Percentiles rank a stretch among this genome's conserved stretches.
phyloP scores from a whole-genome alignment of 352 stramenopile genomes.

The Elongisporangium prolatum region DNA sequence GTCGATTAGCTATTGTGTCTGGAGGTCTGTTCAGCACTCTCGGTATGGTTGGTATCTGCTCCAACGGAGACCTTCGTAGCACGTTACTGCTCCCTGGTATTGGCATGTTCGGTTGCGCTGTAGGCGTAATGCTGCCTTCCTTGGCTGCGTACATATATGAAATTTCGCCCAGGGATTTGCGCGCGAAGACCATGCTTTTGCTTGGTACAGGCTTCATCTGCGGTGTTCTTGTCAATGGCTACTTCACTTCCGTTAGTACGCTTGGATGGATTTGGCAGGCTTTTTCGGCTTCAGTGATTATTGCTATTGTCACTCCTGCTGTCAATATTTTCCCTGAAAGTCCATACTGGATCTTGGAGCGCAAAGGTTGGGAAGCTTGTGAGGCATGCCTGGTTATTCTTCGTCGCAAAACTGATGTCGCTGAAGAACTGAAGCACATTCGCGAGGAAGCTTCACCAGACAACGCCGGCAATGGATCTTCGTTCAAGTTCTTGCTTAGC shows the following conservation, averaged over 20 bases:
- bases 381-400: constrained; percentile 57
- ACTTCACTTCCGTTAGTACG: constrained; percentile 53
- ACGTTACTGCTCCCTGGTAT: constrained; percentile 53
- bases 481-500: constrained; percentile 65
- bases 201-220: constrained; percentile 57
- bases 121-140: constrained; percentile 65
- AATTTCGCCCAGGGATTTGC: constrained; percentile 76
- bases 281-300: constrained; percentile 59
- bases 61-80: constrained; percentile 39
- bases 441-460: constrained; percentile 49
- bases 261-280: constrained; percentile 77
- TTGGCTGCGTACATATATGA: constrained; percentile 76
- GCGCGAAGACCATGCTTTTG: constrained; percentile 62
- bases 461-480: constrained; percentile 21
- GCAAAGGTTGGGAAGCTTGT: constrained; percentile 67
- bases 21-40: constrained; percentile 62
- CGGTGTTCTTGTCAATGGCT: constrained; percentile 45
- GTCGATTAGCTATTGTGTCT: constrained; percentile 52
- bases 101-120: constrained; percentile 43
- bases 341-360: constrained; percentile 70
- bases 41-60: constrained; percentile 57
- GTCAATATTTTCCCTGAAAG: constrained; percentile 77
- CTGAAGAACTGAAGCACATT: constrained; percentile 66
- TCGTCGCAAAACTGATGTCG: constrained; percentile 59
- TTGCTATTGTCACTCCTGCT: constrained; percentile 57